Conservation (phyloP, 805 yeast genomes). For the Metschnikowia vanudenii region DNA sequence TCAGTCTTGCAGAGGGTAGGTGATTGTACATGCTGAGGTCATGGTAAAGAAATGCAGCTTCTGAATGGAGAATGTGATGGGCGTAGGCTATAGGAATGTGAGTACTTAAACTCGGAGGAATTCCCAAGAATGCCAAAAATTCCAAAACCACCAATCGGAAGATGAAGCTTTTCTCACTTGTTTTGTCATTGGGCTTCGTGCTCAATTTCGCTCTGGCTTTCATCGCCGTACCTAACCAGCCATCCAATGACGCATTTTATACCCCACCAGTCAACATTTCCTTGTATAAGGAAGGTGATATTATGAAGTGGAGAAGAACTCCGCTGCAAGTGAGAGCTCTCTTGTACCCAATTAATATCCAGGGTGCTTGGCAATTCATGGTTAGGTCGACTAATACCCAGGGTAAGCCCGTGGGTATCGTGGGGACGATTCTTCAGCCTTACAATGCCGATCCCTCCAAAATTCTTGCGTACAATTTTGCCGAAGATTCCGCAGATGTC, state of each 20-base stretch:
- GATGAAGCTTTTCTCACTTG: neutral
- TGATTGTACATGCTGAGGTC: no score
- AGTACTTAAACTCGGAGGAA: neutral
- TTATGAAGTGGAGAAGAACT: conserved; percentile 9
- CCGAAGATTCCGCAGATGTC: conserved; percentile 22
- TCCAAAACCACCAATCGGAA: neutral
- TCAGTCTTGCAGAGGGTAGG: no score
- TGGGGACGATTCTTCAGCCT: conserved; percentile 26
- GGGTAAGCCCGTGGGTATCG: conserved; percentile 23
- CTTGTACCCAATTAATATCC: conserved; percentile 12
- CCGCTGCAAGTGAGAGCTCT: conserved; percentile 12
- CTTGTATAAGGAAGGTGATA: conserved; percentile 11
- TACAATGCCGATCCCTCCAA: conserved; percentile 25
- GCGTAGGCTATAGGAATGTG: neutral
- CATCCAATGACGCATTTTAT: conserved; percentile 13
- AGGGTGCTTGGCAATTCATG: conserved; percentile 24
- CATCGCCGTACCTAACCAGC: conserved; percentile 2
- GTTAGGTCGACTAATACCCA: conserved; percentile 23
- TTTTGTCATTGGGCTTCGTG: neutral
- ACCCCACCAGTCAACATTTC: conserved; percentile 8
- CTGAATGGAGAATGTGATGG: neutral
- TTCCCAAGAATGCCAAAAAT: neutral
- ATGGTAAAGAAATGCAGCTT: no score
- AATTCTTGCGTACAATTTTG: conserved; percentile 21
- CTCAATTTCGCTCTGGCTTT: conserved; percentile 2